These are phyloP conservation scores for Rhizopogon rudus DNA, from an alignment of 768 basidiomycete species.

Conservation along the genomic window DNA sequence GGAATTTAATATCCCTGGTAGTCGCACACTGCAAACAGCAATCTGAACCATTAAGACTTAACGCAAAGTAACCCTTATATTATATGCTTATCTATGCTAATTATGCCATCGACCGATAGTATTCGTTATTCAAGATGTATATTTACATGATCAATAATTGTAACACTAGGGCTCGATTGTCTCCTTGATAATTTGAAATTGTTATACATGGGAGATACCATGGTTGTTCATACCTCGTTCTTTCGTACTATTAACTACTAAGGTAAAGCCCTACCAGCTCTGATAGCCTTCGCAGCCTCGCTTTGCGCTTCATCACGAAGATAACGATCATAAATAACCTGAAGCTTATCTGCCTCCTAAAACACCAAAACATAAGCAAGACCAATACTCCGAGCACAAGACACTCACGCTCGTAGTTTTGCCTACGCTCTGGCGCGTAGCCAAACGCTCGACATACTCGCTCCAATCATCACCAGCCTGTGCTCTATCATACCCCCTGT, in stretches of 20 bases:
- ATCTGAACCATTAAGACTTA: not conserved
- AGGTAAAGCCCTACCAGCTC: conserved; percentile 39
- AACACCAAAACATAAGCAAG: not conserved
- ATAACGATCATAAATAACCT: conserved; percentile 49
- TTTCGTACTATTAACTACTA: not conserved
- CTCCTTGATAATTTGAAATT: no score
- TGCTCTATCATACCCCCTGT: conserved; percentile 41
- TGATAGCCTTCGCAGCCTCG: conserved; percentile 46
- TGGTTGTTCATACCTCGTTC: no score
- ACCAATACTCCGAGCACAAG: not conserved
- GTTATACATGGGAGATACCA: no score
- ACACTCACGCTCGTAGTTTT: conserved; percentile 38
- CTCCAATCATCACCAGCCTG: conserved; percentile 41
- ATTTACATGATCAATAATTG: not conserved
- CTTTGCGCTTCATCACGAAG: conserved; percentile 52
- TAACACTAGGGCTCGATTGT: not conserved
- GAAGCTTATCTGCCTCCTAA: conserved; percentile 38
- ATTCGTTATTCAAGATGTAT: not conserved
- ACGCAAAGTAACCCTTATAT: not conserved
- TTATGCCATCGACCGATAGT: not conserved
- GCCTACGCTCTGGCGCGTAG: conserved; percentile 39
- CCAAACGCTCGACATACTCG: conserved; percentile 37
- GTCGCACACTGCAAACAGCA: not conserved
- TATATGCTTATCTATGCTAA: not conserved
- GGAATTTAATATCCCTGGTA: conserved; percentile 1